Conservation (phyloP, 2,329 filamentous ascomycete species). For the Colletotrichum sp. region DNA sequence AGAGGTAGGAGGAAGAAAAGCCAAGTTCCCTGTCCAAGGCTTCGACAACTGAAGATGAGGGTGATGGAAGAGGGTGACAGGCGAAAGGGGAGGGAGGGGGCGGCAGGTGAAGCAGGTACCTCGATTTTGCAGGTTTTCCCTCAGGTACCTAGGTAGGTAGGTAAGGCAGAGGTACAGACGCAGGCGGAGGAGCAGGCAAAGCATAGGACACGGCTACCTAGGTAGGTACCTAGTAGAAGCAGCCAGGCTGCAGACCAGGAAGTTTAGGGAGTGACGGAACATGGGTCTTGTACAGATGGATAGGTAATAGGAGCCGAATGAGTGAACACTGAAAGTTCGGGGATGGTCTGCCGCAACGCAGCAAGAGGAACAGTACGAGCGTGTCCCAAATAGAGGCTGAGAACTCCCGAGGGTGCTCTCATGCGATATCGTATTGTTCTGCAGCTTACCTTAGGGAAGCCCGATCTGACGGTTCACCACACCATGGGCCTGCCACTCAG, state of each 20-base stretch:
- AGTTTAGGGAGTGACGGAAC: neutral
- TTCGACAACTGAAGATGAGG: neutral
- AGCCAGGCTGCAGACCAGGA: neutral
- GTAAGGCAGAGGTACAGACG: neutral
- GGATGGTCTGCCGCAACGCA: neutral
- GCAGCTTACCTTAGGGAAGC: neutral
- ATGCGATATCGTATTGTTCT: neutral
- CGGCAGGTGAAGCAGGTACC: neutral
- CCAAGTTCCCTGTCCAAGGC: slow-evolving; percentile 14
- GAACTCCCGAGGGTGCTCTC: neutral
- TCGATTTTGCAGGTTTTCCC: neutral
- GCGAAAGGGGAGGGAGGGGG: neutral
- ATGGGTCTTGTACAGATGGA: slow-evolving; percentile 18
- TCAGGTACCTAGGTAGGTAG: neutral
- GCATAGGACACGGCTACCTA: neutral
- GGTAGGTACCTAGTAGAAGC: neutral
- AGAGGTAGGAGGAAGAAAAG: slow-evolving; percentile 27
- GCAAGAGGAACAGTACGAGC: neutral
- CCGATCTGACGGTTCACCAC: neutral
- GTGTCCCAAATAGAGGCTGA: too few relatives aligned
- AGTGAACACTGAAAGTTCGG: neutral
- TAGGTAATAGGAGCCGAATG: neutral
- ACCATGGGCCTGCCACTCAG: neutral
- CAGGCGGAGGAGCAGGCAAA: neutral
- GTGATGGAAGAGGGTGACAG: slow-evolving; percentile 21